Evolutionary conservation across 345 rosid species (phyloP), one percentile per base, ranked within the genome.

Genomic region (Melaleuca alternifolia): DNA sequence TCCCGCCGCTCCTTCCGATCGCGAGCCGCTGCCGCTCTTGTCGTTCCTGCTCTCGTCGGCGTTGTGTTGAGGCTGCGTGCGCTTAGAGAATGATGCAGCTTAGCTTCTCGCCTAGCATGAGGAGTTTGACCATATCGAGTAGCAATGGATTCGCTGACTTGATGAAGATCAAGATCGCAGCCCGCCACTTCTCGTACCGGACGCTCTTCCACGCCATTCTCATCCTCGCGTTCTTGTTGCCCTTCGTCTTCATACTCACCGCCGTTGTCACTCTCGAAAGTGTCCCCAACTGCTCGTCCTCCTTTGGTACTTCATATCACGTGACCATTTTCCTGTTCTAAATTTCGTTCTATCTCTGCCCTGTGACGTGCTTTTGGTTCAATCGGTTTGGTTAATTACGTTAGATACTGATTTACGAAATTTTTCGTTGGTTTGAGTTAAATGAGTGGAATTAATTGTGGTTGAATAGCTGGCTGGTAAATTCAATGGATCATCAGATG

Each of bases 41-140:
- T 20, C 11, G 11, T 37, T 2, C 13, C 10, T 18, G 26, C 11
- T 21, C 13, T 21, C 11, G 81, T 37, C 81, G 81, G 24, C 81
- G 81, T 71, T 71, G 24, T 71, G 81, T 24, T 71, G 61, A 33
- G 23, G 50, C 20, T 53, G 85, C 53, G 85, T 10, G n/a, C 6
- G 98, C 98, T 86, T 92, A 89, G 92, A 89, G 87, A 93, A 96
- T 92, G 93, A 98, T 98, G 99, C 99, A 93, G 99, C 99, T 98
- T 96, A 98, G 94, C 96, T 90, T 98, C 93, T 98, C 99, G 92
- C 99, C 98, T 91, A 96, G 99, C 95, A 98, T 98, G 99, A 98
- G 99, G 94, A 98, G 99, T 90, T 94, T 98, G 92, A 98, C 99
- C 85, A 98, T 98, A 91, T 96, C 97, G 87, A 95, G 96, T 92